Percentiles rank a stretch among this genome's conserved stretches.
Evolutionary conservation across 768 basidiomycete genomes (phyloP).

Genomic region (Hortiboletus flavorubellus): DNA sequence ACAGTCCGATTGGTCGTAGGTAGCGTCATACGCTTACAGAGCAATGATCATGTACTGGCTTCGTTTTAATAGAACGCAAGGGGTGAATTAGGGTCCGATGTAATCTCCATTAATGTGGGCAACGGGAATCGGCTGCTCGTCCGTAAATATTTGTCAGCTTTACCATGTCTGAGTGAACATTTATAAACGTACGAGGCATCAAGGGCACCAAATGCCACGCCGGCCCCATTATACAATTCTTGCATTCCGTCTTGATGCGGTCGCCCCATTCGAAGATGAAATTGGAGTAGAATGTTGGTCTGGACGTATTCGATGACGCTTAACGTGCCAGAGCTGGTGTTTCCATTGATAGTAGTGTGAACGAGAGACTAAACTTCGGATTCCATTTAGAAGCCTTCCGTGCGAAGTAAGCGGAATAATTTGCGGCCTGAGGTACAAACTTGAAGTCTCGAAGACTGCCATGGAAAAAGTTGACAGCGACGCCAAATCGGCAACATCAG

Average conservation of each 20-base stretch:
- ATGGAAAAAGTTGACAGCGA: conserved; percentile 5
- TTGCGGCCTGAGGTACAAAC: neutral
- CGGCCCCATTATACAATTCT: conserved; percentile 13
- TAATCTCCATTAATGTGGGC: conserved; percentile 18
- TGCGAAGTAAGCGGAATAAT: conserved; percentile 3
- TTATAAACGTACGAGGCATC: conserved; percentile 14
- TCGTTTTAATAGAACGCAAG: conserved; percentile 19
- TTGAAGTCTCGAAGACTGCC: conserved; percentile 12
- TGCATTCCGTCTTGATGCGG: conserved; percentile 9
- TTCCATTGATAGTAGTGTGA: conserved; percentile 1
- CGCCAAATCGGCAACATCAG: conserved; percentile 8
- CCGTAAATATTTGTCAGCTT: conserved; percentile 23
- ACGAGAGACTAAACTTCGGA: conserved; percentile 1
- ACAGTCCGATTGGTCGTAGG: conserved; percentile 5
- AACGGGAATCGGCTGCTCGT: conserved; percentile 14
- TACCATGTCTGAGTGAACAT: neutral
- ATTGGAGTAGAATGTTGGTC: conserved; percentile 10
- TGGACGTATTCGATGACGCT: conserved; percentile 3
- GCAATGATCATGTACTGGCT: conserved; percentile 14
- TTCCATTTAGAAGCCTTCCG: conserved; percentile 17
- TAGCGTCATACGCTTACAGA: conserved; percentile 10
- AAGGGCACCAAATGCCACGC: conserved; percentile 17
- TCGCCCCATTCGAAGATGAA: conserved; percentile 1
- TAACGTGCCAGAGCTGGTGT: neutral
- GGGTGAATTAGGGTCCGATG: conserved; percentile 20